phyloP scores from a whole-genome alignment of 345 rosid species.

The Syzygium aromaticum region DNA sequence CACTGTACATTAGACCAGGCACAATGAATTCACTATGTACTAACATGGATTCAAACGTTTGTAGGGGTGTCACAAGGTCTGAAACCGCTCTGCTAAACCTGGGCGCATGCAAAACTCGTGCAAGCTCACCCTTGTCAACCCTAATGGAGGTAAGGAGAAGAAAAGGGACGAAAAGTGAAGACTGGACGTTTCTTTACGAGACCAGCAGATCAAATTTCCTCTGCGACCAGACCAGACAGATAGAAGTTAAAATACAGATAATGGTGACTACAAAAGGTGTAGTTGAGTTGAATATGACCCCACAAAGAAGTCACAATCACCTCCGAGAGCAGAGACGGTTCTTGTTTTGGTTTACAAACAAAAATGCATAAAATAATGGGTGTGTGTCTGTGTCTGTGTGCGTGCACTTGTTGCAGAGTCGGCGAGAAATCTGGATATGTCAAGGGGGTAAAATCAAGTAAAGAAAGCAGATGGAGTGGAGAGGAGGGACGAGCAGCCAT shows the following conservation, averaged over 20 bases:
- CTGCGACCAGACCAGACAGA: neutral
- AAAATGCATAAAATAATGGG: neutral
- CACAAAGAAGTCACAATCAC: neutral
- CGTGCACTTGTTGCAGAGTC: neutral
- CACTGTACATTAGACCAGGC: neutral
- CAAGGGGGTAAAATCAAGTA: neutral
- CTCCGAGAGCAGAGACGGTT: neutral
- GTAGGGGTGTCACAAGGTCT: neutral
- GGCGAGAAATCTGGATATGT: neutral
- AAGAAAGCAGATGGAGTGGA: neutral
- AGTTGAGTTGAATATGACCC: neutral
- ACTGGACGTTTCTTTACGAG: neutral
- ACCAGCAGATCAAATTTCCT: neutral
- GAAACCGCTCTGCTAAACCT: neutral
- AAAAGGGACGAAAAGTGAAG: neutral
- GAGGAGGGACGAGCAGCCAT: neutral
- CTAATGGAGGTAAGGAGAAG: neutral
- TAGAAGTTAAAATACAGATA: neutral
- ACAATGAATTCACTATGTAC: neutral
- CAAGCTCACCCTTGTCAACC: neutral
- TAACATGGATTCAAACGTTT: neutral
- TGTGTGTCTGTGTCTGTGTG: neutral
- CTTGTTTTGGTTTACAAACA: neutral
- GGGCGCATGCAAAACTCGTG: neutral
- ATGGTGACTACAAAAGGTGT: neutral